Percentiles rank a stretch among this genome's conserved stretches.
These are phyloP conservation scores for Warburgia ugandensis DNA, from an alignment of 164 flowering plant species.

Conservation along the genomic window DNA sequence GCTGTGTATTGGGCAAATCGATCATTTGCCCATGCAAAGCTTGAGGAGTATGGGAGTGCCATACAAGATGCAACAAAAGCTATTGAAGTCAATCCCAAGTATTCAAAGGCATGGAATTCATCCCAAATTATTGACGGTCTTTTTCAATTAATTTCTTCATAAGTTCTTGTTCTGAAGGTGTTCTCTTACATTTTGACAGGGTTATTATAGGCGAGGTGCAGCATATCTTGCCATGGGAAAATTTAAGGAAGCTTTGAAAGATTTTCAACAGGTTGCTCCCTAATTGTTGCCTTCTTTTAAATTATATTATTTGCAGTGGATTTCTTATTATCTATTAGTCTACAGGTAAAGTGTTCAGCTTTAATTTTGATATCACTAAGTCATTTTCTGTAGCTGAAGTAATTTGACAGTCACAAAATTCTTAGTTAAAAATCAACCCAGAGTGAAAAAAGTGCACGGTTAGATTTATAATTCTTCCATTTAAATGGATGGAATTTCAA, in stretches of 20 bases:
- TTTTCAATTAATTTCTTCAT: background rate
- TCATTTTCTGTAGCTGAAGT: too few relatives aligned
- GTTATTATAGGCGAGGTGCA: slow-evolving; percentile 93
- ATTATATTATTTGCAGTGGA: background rate
- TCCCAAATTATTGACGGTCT: background rate
- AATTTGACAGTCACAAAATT: too few relatives aligned
- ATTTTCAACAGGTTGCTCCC: slow-evolving; percentile 77
- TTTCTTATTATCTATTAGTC: background rate
- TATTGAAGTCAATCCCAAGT: slow-evolving; percentile 80
- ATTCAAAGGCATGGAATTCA: slow-evolving; percentile 70
- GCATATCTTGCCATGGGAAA: slow-evolving; percentile 98
- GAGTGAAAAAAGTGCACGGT: too few relatives aligned
- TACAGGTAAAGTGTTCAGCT: too few relatives aligned
- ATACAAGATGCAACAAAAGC: slow-evolving; percentile 90
- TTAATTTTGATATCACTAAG: too few relatives aligned
- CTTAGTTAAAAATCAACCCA: too few relatives aligned
- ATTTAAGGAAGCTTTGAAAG: slow-evolving; percentile 94
- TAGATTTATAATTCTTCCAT: too few relatives aligned
- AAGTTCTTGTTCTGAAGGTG: slow-evolving; percentile 19
- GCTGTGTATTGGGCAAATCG: slow-evolving; percentile 98
- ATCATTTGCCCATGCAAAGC: slow-evolving; percentile 83
- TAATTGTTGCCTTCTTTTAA: background rate
- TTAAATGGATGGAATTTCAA: too few relatives aligned
- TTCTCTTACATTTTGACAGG: slow-evolving; percentile 35
- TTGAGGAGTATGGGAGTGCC: slow-evolving; percentile 98